A percentile compares a stretch with the other conserved stretches of the same genome.
Evolutionary conservation across 2,329 filamentous ascomycete genomes (phyloP).

Genomic region (Macrophomina pseudophaseolina): DNA sequence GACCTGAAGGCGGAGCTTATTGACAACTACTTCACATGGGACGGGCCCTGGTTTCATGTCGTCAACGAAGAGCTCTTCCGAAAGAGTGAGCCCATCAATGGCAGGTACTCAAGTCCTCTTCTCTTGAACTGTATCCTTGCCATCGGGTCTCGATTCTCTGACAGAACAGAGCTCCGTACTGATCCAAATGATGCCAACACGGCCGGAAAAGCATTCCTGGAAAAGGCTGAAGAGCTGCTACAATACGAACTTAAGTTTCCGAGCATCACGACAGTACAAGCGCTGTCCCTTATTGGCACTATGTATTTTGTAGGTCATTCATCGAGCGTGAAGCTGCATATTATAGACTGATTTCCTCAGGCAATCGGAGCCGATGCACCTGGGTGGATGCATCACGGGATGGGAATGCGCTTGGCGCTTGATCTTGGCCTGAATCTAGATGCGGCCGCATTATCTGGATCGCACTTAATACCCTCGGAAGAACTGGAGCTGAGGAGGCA

Average conservation of each 20-base stretch:
- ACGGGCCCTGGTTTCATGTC: conserved; percentile 45
- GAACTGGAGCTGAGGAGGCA: conserved; percentile 42
- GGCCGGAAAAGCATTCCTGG: conserved; percentile 40
- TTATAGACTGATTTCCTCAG: conserved; percentile 35
- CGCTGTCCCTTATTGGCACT: conserved; percentile 37
- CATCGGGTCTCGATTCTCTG: conserved; percentile 42
- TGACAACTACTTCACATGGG: conserved; percentile 45
- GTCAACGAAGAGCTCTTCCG: conserved; percentile 45
- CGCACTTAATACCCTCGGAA: conserved; percentile 32
- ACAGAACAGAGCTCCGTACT: conserved; percentile 38
- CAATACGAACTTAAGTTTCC: conserved; percentile 31
- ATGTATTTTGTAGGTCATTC: conserved; percentile 33
- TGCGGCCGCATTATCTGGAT: conserved; percentile 34
- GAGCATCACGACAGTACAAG: conserved; percentile 46
- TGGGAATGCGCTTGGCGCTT: conserved; percentile 43
- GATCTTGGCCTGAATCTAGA: conserved; percentile 49
- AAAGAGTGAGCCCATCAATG: conserved; percentile 34
- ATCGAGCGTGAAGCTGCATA: conserved; percentile 22
- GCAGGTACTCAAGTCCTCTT: conserved; percentile 40
- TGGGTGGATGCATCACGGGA: conserved; percentile 46
- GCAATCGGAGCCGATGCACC: conserved; percentile 44
- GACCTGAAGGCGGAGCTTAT: conserved; percentile 39
- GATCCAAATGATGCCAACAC: conserved; percentile 41
- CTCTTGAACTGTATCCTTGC: conserved; percentile 45
- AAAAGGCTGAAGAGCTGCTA: conserved; percentile 32